A percentile compares a stretch with the other conserved stretches of the same genome.
phyloP scores from a whole-genome alignment of 345 rosid genomes.

The Euphorbia tirucalli region DNA sequence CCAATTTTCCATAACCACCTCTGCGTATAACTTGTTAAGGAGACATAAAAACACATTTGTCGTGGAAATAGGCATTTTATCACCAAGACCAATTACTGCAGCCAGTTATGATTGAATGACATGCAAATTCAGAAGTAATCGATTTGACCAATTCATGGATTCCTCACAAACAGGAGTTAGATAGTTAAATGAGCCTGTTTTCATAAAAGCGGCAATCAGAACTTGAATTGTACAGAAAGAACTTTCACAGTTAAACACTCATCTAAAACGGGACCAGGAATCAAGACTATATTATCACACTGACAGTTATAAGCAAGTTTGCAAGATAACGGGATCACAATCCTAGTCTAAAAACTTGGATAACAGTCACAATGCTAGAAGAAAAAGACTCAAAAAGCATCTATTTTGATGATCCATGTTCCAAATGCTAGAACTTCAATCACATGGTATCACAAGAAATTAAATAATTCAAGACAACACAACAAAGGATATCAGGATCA shows the following conservation, averaged over 20 bases:
- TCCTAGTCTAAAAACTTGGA: background rate
- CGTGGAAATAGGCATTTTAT: background rate
- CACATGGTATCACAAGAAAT: background rate
- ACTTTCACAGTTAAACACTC: background rate
- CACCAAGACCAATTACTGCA: background rate
- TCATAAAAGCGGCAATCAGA: background rate
- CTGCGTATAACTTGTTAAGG: slow-evolving; percentile 67
- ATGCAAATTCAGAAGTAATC: background rate
- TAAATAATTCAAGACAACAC: background rate
- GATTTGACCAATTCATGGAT: background rate
- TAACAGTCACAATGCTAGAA: background rate
- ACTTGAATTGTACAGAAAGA: background rate
- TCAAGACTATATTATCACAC: background rate
- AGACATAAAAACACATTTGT: slow-evolving; percentile 17
- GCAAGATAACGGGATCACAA: background rate
- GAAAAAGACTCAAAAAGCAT: background rate
- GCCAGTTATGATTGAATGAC: background rate
- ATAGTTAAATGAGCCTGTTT: background rate
- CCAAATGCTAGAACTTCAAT: background rate
- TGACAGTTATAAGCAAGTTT: background rate
- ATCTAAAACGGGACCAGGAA: too few species aligned
- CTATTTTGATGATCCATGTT: background rate
- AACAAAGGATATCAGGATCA: slow-evolving; percentile 98
- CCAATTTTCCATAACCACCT: slow-evolving; percentile 98
- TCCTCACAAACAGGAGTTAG: background rate